Conservation (phyloP, 345 rosid genomes). For the Eucalyptus erythrocorys region DNA sequence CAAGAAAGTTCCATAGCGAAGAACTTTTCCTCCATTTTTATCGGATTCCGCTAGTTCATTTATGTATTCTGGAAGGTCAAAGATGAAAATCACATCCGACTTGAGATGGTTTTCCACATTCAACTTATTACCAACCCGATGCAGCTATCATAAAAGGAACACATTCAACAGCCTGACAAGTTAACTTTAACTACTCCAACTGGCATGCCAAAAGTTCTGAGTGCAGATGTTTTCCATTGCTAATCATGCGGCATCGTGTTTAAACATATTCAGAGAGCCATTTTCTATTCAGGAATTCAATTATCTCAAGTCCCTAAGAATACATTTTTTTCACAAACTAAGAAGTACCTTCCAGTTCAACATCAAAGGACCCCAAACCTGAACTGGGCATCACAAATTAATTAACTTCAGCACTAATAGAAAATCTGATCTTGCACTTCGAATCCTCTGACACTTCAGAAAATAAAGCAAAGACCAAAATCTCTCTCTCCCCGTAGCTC, state of each 20-base stretch:
- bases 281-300: neutral
- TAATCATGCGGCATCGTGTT: neutral
- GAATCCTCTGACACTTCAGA: neutral
- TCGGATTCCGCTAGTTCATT: constrained; percentile 45
- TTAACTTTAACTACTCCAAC: neutral
- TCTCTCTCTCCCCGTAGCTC: neutral
- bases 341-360: neutral
- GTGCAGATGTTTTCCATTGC: neutral
- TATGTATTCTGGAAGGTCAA: constrained; percentile 39
- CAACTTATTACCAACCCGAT: neutral
- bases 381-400: neutral
- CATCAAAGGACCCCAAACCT: neutral
- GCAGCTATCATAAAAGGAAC: neutral
- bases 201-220: neutral
- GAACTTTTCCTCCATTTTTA: constrained; percentile 32
- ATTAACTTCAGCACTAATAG: neutral
- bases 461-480: neutral
- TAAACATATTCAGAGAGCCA: neutral
- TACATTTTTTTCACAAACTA: neutral
- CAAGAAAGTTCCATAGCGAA: constrained; percentile 57
- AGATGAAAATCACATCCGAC: neutral
- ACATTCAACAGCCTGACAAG: neutral
- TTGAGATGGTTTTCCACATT: neutral
- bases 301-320: neutral
- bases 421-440: neutral